A percentile compares a stretch with the other conserved stretches of the same genome.
Conservation (phyloP, 2,329 filamentous ascomycete species). For the Gaeumannomyces tritici region DNA sequence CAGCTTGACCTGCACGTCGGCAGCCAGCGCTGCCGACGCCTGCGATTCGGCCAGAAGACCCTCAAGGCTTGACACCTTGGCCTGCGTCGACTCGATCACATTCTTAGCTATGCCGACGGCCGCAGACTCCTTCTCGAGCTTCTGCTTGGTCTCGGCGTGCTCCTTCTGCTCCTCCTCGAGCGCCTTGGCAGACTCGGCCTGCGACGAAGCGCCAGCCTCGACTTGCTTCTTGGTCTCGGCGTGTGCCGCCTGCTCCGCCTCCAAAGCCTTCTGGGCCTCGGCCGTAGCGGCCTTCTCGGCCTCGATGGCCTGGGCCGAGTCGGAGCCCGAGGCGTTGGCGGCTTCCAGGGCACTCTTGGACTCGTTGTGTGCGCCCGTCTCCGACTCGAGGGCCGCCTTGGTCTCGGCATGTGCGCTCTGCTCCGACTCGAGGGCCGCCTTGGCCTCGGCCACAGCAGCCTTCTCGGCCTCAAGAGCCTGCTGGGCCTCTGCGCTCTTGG, state of each 20-base stretch:
- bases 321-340: background rate
- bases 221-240: slow-evolving; percentile 1
- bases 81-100: background rate
- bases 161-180: slow-evolving; percentile 1
- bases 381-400: background rate
- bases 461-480: slow-evolving; percentile 3
- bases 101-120: background rate
- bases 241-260: background rate
- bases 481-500: slow-evolving; percentile 1
- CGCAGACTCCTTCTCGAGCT: background rate
- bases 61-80: slow-evolving; percentile 2
- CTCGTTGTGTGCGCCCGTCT: slow-evolving; percentile 4
- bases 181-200: background rate
- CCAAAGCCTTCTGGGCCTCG: slow-evolving; percentile 1
- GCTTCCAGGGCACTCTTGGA: background rate
- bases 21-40: background rate
- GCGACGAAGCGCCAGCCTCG: background rate
- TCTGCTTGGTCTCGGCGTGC: background rate
- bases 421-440: background rate
- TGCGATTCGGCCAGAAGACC: background rate
- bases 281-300: background rate
- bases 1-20: slow-evolving; percentile 1
- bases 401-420: slow-evolving; percentile 2
- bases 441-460: slow-evolving; percentile 3
- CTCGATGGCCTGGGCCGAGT: background rate